Conservation (phyloP, 2,329 filamentous ascomycete genomes). For the Didymella pomorum region DNA sequence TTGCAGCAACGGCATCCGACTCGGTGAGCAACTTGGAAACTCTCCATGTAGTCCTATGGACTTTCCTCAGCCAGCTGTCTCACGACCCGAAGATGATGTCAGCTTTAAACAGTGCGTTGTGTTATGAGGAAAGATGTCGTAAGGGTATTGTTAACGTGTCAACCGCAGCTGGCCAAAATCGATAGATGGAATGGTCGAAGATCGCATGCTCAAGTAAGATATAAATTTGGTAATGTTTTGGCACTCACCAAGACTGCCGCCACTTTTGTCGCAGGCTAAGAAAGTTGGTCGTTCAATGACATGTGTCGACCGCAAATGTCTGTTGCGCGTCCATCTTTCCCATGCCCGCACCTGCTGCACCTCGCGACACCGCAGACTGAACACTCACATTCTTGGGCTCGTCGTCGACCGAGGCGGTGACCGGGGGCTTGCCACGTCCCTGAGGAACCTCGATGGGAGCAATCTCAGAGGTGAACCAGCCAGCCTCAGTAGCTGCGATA, state of each 20-base stretch:
- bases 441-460: slow-evolving; percentile 86
- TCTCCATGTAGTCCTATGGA: slow-evolving; percentile 5
- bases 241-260: too few species aligned
- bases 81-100: slow-evolving; percentile 15
- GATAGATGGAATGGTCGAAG: not conserved
- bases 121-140: not conserved
- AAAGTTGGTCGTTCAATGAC: too few species aligned
- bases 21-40: slow-evolving; percentile 5
- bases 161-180: not conserved
- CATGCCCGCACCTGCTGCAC: too few species aligned
- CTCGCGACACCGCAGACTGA: not conserved
- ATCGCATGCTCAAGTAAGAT: too few species aligned
- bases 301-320: too few species aligned
- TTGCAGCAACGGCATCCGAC: slow-evolving; percentile 2
- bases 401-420: slow-evolving; percentile 84
- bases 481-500: slow-evolving; percentile 81
- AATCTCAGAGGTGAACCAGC: slow-evolving; percentile 86
- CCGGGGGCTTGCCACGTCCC: slow-evolving; percentile 85
- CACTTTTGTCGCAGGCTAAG: too few species aligned
- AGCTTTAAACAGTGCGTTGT: slow-evolving; percentile 10
- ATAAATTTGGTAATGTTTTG: too few species aligned
- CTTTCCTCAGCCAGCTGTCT: slow-evolving; percentile 8
- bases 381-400: slow-evolving; percentile 84
- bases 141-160: not conserved
- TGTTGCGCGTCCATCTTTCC: too few species aligned